Base-by-base conservation (phyloP, 768 basidiomycete genomes). In the Exidia glandulosa region DNA sequence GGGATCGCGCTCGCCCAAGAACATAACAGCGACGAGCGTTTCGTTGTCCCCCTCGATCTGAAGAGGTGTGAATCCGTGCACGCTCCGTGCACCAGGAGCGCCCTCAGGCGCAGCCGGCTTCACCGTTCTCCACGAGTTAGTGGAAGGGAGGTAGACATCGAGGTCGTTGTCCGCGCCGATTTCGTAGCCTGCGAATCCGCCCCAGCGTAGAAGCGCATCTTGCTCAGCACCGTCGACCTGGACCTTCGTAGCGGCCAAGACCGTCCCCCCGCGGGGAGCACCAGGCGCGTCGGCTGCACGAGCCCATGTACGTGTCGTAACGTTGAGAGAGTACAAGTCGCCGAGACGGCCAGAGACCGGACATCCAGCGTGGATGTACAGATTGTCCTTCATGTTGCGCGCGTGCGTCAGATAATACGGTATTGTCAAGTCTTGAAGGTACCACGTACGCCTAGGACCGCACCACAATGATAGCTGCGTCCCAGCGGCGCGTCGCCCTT, bases 341-440 rank as follows among this genome's bases (percentile, higher is more conserved):
- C 64, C 57, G 3, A 76, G 68, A 29, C 76, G 72, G 12, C 76
- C 76, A 14, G 66, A 63, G 0, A 65, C 57, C 0, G 75, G 76
- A 48, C 76, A 77, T 13, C 75, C 76, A 1, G 75, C 76, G 59
- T 77, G 78, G 3, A 77, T 63, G 64, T 72, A 75, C 13, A 76
- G 58, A 29, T 63, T 70, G 16, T 60, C 67, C 73, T 75, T 2
- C 12, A 1, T 19, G 9, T 14, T 2, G 12, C 12, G 2, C 16
- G 6, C 6, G 16, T 25, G 1, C 41, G 5, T 45, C 41, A 45
- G 41, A n/a, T n/a, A 2, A 12, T 2, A 13, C 5, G 12, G 16
- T 23, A 45, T 45, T 45, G 41, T 1, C 41, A 23, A 23, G 19
- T 0, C 12, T 14, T 19, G 41, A 13, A 14, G 0, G 3, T 23